phyloP scores from a whole-genome alignment of 768 basidiomycete species.

The Phaffia tasmanica region DNA sequence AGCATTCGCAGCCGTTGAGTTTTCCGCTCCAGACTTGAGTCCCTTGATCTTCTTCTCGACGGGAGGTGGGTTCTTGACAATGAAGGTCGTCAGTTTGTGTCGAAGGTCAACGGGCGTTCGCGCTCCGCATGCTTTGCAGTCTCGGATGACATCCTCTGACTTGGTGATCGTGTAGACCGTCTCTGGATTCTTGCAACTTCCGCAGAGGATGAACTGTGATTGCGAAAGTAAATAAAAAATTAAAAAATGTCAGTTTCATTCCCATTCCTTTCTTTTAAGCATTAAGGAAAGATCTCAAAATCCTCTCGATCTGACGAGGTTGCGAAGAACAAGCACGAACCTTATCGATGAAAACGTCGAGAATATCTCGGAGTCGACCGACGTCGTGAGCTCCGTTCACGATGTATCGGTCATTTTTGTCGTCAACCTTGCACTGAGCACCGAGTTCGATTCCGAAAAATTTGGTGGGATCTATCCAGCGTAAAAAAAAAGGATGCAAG shows the following conservation, averaged over 20 bases:
- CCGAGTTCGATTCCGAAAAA: slow-evolving; percentile 99
- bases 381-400: slow-evolving; percentile 96
- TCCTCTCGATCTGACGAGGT: not conserved
- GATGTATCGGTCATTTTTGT: slow-evolving; percentile 94
- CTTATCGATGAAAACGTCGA: slow-evolving; percentile 90
- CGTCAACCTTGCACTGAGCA: slow-evolving; percentile 90
- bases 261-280: not conserved
- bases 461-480: slow-evolving; percentile 71
- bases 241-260: not conserved
- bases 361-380: slow-evolving; percentile 78
- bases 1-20: slow-evolving; percentile 26
- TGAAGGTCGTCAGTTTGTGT: slow-evolving; percentile 91
- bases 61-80: slow-evolving; percentile 93
- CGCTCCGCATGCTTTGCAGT: slow-evolving; percentile 97
- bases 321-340: not conserved
- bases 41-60: slow-evolving; percentile 55
- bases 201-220: slow-evolving; percentile 78
- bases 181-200: slow-evolving; percentile 97
- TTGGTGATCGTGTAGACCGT: slow-evolving; percentile 89
- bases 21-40: slow-evolving; percentile 38
- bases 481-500: not conserved
- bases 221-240: not conserved
- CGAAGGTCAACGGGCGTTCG: slow-evolving; percentile 87
- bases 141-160: slow-evolving; percentile 76
- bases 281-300: not conserved